These are phyloP conservation scores for Avena eriantha DNA, from an alignment of 176 grass and related monocot genomes.

Conservation along the genomic window DNA sequence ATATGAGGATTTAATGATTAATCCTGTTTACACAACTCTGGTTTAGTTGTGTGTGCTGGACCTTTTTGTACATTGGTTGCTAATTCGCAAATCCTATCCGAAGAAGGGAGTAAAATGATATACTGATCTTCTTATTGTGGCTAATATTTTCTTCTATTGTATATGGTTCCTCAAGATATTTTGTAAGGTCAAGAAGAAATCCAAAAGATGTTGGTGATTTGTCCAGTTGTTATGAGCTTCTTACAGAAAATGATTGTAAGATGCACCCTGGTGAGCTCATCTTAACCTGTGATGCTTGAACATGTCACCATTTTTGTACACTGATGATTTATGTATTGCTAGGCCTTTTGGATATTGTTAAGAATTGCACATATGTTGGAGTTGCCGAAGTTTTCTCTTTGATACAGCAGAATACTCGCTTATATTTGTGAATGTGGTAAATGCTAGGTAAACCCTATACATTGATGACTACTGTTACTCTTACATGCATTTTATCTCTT, in stretches of 20 bases:
- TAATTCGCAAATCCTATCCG: slow-evolving; percentile 16
- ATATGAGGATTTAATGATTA: not conserved
- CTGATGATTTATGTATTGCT: slow-evolving; percentile 49
- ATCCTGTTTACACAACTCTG: slow-evolving; percentile 23
- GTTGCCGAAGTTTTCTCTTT: slow-evolving; percentile 77
- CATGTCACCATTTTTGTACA: slow-evolving; percentile 32
- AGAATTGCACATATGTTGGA: slow-evolving; percentile 85
- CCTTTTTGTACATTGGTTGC: slow-evolving; percentile 3
- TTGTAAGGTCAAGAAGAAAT: slow-evolving; percentile 81
- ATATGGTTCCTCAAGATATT: slow-evolving; percentile 55
- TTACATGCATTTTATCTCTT: not conserved
- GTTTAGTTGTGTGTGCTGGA: slow-evolving; percentile 10
- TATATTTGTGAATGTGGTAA: slow-evolving; percentile 88
- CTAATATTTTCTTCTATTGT: slow-evolving; percentile 39
- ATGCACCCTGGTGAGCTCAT: slow-evolving; percentile 72
- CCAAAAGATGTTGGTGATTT: slow-evolving; percentile 69
- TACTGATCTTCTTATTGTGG: not conserved
- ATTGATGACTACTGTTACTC: slow-evolving; percentile 8
- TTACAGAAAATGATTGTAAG: slow-evolving; percentile 62
- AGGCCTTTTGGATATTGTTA: slow-evolving; percentile 78
- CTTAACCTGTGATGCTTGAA: slow-evolving; percentile 36
- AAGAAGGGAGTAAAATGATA: not conserved
- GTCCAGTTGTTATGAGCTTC: slow-evolving; percentile 76
- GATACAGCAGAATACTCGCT: slow-evolving; percentile 72
- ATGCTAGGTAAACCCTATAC: slow-evolving; percentile 63